Evolutionary conservation across 2,329 filamentous ascomycete genomes (phyloP).

Genomic region (Rhynchosporium agropyri): DNA sequence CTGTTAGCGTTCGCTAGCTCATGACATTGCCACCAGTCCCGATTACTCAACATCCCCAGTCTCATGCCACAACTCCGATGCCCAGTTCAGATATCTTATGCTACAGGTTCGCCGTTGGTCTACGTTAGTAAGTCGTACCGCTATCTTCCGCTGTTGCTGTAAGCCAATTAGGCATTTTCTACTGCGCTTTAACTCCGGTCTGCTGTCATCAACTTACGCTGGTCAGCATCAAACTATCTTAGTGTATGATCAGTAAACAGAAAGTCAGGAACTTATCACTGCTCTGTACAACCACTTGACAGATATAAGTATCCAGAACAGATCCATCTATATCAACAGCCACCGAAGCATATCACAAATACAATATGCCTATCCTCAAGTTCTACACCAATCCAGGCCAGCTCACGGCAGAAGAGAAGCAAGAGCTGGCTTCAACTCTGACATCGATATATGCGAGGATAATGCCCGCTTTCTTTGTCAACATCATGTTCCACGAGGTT

Average conservation of each 20-base stretch:
- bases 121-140: too few relatives aligned
- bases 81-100: too few relatives aligned
- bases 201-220: not conserved
- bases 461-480: slow-evolving; percentile 33
- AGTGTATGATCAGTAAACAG: too few relatives aligned
- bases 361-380: slow-evolving; percentile 30
- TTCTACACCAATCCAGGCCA: slow-evolving; percentile 29
- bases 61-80: too few relatives aligned
- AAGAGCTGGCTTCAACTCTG: slow-evolving; percentile 24
- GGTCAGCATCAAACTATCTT: not conserved
- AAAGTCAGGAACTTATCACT: not conserved
- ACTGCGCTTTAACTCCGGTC: not conserved
- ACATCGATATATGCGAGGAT: slow-evolving; percentile 23
- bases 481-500: slow-evolving; percentile 32
- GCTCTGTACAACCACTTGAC: too few relatives aligned
- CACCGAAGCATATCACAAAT: not conserved
- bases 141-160: too few relatives aligned
- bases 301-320: not conserved
- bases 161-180: not conserved
- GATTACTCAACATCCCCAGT: too few relatives aligned
- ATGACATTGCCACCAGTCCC: too few relatives aligned
- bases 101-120: too few relatives aligned
- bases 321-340: not conserved
- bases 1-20: too few relatives aligned
- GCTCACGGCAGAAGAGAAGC: slow-evolving; percentile 27